Evolutionary conservation across 768 basidiomycete genomes (phyloP).

Genomic region (Tephrocybe sp.): DNA sequence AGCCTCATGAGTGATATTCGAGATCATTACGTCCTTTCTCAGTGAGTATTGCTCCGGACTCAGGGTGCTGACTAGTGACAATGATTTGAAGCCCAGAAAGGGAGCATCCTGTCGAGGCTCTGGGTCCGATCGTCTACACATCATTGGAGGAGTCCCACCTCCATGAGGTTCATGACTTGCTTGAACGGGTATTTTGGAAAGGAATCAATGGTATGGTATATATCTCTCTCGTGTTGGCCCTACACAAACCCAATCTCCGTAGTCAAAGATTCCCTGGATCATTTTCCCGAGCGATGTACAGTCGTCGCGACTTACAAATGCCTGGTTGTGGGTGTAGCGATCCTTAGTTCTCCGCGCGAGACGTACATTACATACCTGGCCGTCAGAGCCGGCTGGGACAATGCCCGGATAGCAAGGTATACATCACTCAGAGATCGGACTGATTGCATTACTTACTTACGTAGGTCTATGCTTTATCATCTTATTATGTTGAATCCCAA

Average conservation of each 20-base stretch:
- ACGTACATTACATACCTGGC: conserved; percentile 83
- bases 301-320: conserved; percentile 72
- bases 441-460: conserved; percentile 7
- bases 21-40: conserved; percentile 59
- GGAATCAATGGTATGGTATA: conserved; percentile 64
- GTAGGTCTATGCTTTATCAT: conserved; percentile 76
- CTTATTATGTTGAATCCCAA: conserved; percentile 69
- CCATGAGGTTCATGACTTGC: conserved; percentile 68
- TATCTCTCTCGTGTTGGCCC: not conserved
- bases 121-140: conserved; percentile 62
- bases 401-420: conserved; percentile 75
- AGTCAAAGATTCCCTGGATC: conserved; percentile 74
- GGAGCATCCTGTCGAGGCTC: conserved; percentile 38
- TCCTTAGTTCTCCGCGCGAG: conserved; percentile 76
- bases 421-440: conserved; percentile 10
- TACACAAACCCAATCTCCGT: not conserved
- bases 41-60: conserved; percentile 42
- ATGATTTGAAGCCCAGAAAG: conserved; percentile 50
- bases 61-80: conserved; percentile 4
- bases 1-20: conserved; percentile 70
- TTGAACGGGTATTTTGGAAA: conserved; percentile 71
- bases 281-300: conserved; percentile 70
- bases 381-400: conserved; percentile 81
- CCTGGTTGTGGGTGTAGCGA: conserved; percentile 71
- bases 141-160: conserved; percentile 61